Percentiles rank a stretch among this genome's conserved stretches.
Evolutionary conservation across 805 yeast species (phyloP).

Genomic region (Candida nonsorbophila): DNA sequence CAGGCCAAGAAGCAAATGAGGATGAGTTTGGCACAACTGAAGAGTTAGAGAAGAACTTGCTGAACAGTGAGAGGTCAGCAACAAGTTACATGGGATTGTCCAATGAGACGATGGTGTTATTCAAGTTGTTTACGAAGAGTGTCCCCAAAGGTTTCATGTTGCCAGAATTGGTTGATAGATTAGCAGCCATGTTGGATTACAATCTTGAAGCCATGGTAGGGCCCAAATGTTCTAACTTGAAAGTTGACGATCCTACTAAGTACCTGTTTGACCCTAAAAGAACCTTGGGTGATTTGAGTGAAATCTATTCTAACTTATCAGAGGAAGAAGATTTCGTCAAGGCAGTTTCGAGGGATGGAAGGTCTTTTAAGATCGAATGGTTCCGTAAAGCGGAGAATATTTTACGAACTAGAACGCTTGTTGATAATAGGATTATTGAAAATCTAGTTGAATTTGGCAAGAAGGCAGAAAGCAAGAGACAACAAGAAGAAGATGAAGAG

Average conservation of each 20-base stretch:
- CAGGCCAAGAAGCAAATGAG: constrained; percentile 22
- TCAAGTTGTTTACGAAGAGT: constrained; percentile 77
- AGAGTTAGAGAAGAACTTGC: constrained; percentile 54
- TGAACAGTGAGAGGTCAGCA: constrained; percentile 69
- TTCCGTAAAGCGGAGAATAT: constrained; percentile 71
- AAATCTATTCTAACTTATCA: constrained; percentile 71
- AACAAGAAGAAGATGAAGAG: constrained; percentile 75
- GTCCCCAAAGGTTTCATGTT: constrained; percentile 83
- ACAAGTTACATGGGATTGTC: constrained; percentile 77
- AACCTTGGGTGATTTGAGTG: constrained; percentile 62
- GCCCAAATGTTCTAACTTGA: constrained; percentile 84
- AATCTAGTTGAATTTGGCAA: constrained; percentile 52
- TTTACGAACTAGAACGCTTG: constrained; percentile 49
- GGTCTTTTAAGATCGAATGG: constrained; percentile 69
- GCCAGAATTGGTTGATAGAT: constrained; percentile 85
- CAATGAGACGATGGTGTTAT: constrained; percentile 73
- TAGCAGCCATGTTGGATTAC: constrained; percentile 94
- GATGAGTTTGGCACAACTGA: constrained; percentile 50
- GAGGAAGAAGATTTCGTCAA: constrained; percentile 58
- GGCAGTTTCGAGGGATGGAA: constrained; percentile 87
- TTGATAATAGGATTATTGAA: constrained; percentile 44
- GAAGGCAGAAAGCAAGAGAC: constrained; percentile 56
- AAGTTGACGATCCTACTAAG: constrained; percentile 77
- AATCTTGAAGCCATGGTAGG: constrained; percentile 92
- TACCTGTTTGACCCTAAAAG: constrained; percentile 79